Conservation (phyloP, 768 basidiomycete genomes). For the Sarcodon aspratus region DNA sequence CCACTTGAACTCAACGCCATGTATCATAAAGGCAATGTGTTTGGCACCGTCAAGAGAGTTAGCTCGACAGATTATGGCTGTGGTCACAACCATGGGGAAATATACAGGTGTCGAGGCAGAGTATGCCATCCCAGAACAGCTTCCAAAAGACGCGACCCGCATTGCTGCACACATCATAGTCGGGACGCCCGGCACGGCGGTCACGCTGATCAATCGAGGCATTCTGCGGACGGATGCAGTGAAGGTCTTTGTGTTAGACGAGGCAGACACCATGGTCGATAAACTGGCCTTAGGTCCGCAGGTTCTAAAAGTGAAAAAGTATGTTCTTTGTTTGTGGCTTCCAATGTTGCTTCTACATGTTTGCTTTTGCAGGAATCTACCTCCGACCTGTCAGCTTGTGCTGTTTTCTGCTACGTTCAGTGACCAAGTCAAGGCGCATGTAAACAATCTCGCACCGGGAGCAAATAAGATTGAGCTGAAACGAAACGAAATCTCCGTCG, state of each 20-base stretch:
- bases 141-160: conserved; percentile 49
- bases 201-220: conserved; percentile 68
- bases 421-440: conserved; percentile 85
- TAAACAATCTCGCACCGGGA: conserved; percentile 82
- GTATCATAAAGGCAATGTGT: conserved; percentile 65
- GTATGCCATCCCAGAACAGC: conserved; percentile 88
- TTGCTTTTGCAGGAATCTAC: conserved; percentile 1
- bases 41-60: conserved; percentile 97
- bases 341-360: not conserved
- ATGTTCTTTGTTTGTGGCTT: not conserved
- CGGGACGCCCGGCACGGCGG: conserved; percentile 93
- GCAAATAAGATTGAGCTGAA: conserved; percentile 96
- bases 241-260: conserved; percentile 92
- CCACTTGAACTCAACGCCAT: not conserved
- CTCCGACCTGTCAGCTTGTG: conserved; percentile 65
- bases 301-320: conserved; percentile 92
- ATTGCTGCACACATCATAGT: conserved; percentile 88
- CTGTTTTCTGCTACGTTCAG: conserved; percentile 99
- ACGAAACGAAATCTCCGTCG: conserved; percentile 87
- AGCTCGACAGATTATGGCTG: conserved; percentile 95
- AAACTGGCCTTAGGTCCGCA: conserved; percentile 91
- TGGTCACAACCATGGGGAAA: conserved; percentile 89
- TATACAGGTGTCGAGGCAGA: conserved; percentile 89
- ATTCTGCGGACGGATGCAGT: conserved; percentile 73
- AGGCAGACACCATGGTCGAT: conserved; percentile 98